Percentiles rank a stretch among this genome's conserved stretches.
phyloP scores from a whole-genome alignment of 345 rosid species.

The Eucalyptus decipiens region DNA sequence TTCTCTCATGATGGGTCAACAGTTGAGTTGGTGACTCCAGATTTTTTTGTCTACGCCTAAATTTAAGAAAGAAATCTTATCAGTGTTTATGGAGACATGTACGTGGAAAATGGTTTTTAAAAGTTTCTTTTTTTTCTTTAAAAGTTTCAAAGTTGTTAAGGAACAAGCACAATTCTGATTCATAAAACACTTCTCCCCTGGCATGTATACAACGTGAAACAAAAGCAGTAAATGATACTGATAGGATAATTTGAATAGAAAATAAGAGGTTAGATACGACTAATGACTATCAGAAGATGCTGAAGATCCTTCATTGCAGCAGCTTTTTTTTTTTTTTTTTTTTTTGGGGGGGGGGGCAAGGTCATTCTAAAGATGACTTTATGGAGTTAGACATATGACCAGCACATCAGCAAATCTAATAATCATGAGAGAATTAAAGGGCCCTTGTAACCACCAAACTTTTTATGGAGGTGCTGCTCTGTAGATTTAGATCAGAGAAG shows the following conservation, averaged over 20 bases:
- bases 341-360: background rate
- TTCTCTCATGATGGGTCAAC: background rate
- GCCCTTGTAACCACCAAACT: background rate
- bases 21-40: background rate
- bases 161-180: background rate
- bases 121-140: too few species aligned
- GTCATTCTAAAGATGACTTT: background rate
- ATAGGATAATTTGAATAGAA: background rate
- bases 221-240: background rate
- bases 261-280: background rate
- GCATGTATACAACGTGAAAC: background rate
- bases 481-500: background rate
- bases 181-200: background rate
- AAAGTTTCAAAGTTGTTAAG: background rate
- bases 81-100: background rate
- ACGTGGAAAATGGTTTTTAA: background rate
- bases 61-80: background rate
- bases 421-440: background rate
- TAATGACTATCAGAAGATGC: background rate
- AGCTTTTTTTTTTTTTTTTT: too few species aligned
- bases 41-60: background rate
- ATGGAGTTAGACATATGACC: background rate
- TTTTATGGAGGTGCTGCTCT: background rate
- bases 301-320: background rate
- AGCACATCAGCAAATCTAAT: background rate